A percentile compares a stretch with the other conserved stretches of the same genome.
Evolutionary conservation across 2,329 filamentous ascomycete genomes (phyloP).

Genomic region (Malbranchea zuffiana): DNA sequence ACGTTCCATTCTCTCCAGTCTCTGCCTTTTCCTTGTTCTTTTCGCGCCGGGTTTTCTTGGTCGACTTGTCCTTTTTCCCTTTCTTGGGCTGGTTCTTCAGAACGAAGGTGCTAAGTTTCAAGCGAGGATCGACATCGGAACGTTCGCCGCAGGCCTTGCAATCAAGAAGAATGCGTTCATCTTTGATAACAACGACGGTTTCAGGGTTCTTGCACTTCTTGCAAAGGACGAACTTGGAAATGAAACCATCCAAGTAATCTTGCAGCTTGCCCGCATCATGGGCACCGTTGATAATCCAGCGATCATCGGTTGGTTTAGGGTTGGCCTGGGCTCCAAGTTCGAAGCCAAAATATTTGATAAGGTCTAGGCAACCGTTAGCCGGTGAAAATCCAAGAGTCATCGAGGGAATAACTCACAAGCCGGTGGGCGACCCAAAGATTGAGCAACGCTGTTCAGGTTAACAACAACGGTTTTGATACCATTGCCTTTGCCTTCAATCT

Average conservation of each 20-base stretch:
- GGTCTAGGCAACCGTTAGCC: conserved; percentile 37
- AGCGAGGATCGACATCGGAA: conserved; percentile 77
- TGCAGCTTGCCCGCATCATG: conserved; percentile 93
- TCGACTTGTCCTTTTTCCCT: conserved; percentile 91
- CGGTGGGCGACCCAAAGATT: conserved; percentile 82
- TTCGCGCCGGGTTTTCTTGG: conserved; percentile 68
- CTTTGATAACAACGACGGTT: conserved; percentile 91
- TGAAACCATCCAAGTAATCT: conserved; percentile 97
- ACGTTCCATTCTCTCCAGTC: conserved; percentile 45
- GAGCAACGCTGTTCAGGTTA: conserved; percentile 88
- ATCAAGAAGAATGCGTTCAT: conserved; percentile 81
- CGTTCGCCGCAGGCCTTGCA: conserved; percentile 98
- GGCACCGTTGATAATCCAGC: conserved; percentile 99
- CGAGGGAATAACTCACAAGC: conserved; percentile 42
- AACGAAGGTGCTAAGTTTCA: conserved; percentile 96
- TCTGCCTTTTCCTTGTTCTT: conserved; percentile 65
- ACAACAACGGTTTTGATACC: conserved; percentile 98
- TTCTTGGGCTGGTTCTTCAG: conserved; percentile 86
- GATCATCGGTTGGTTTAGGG: conserved; percentile 90
- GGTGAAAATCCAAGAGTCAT: conserved; percentile 3
- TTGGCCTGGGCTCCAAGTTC: conserved; percentile 98
- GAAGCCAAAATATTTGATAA: conserved; percentile 99
- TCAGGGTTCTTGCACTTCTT: conserved; percentile 99
- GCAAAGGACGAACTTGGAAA: conserved; percentile 97
- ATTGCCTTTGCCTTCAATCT: conserved; percentile 99